Evolutionary conservation across 1,284 basidiomycete genomes (phyloP).

Genomic region (Cryptococcus wingfieldii): DNA sequence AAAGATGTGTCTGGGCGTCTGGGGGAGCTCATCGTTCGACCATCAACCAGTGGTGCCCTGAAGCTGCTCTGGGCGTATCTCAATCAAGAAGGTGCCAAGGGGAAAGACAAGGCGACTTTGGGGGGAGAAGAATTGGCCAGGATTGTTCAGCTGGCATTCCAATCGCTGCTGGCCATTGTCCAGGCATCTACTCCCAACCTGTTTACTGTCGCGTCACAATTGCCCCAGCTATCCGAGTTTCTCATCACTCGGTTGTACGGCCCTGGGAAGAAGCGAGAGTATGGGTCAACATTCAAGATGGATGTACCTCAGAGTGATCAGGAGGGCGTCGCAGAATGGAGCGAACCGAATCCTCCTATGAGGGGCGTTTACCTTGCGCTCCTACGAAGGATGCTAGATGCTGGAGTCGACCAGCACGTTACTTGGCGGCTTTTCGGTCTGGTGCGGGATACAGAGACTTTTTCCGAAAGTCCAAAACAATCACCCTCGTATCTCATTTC

Average conservation of each 20-base stretch:
- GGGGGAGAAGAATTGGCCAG: conserved; percentile 2
- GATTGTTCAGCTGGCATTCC: conserved; percentile 25
- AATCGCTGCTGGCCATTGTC: conserved; percentile 20
- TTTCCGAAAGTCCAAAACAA: background rate
- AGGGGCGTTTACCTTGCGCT: conserved; percentile 33
- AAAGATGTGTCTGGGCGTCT: conserved; percentile 5
- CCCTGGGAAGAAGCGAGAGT: conserved; percentile 20
- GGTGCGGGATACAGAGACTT: conserved; percentile 11
- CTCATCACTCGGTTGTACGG: conserved; percentile 37
- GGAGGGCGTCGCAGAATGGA: conserved; percentile 17
- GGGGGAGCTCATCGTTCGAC: conserved; percentile 27
- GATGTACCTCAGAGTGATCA: conserved; percentile 4
- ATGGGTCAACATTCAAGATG: conserved; percentile 32
- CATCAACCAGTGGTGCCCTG: conserved; percentile 22
- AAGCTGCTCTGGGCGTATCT: conserved; percentile 38
- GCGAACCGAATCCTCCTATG: conserved; percentile 13
- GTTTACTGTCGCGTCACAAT: conserved; percentile 22
- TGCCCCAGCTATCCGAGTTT: conserved; percentile 34
- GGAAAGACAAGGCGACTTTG: conserved; percentile 16
- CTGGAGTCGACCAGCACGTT: conserved; percentile 30
- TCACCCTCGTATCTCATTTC: background rate
- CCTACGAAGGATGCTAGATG: conserved; percentile 33
- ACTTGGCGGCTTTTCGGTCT: conserved; percentile 42
- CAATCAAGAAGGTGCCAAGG: conserved; percentile 21
- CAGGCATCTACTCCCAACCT: conserved; percentile 28